phyloP scores from a whole-genome alignment of 495 filamentous ascomycete genomes.

The Penicillium taxi region DNA sequence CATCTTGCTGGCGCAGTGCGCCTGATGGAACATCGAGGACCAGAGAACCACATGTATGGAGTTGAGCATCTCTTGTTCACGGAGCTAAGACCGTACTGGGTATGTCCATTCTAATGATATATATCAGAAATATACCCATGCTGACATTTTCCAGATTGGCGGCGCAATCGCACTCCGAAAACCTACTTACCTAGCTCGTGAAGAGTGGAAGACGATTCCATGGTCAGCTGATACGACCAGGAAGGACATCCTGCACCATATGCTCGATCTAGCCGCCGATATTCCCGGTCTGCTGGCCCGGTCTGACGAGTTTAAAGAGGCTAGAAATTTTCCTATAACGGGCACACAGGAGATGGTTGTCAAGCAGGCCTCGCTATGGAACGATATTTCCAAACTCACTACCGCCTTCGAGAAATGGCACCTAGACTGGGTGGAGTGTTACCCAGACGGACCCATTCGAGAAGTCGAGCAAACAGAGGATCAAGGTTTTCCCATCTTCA shows the following conservation, averaged over 20 bases:
- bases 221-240: constrained; percentile 35
- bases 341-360: constrained; percentile 29
- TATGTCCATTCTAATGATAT: constrained; percentile 9
- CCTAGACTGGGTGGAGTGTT: constrained; percentile 25
- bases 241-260: constrained; percentile 37
- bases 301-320: constrained; percentile 26
- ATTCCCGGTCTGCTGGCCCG: constrained; percentile 28
- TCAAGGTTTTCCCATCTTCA: constrained; percentile 33
- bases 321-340: constrained; percentile 12
- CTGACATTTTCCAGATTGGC: constrained; percentile 23
- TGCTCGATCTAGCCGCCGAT: constrained; percentile 35
- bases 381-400: constrained; percentile 29
- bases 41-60: constrained; percentile 38
- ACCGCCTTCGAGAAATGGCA: constrained; percentile 30
- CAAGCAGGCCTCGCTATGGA: constrained; percentile 34
- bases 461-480: constrained; percentile 21
- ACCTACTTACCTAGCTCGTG: constrained; percentile 30
- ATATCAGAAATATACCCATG: neutral
- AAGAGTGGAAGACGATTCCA: constrained; percentile 39
- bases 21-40: constrained; percentile 39
- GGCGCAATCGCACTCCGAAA: constrained; percentile 26
- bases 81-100: constrained; percentile 40
- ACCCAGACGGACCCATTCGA: constrained; percentile 26
- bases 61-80: constrained; percentile 39
- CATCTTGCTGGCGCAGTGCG: constrained; percentile 38